Evolutionary conservation across 2,329 filamentous ascomycete species (phyloP).

Genomic region (Claviceps quebecensis): DNA sequence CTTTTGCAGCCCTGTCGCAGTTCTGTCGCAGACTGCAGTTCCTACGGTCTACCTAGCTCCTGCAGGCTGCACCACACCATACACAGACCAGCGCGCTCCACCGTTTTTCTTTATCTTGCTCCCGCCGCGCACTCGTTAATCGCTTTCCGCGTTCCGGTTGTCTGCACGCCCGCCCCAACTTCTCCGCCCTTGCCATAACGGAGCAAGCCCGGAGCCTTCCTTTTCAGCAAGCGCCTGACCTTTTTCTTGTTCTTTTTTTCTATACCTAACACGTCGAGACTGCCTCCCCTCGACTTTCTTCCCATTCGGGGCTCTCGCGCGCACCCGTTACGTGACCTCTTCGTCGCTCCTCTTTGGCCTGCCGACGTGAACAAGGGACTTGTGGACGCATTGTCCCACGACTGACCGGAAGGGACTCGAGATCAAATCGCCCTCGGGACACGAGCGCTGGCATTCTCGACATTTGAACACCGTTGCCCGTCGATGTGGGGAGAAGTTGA

Average conservation of each 20-base stretch:
- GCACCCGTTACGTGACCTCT: background rate
- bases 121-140: background rate
- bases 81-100: background rate
- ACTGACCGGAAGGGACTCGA: background rate
- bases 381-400: background rate
- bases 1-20: background rate
- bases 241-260: background rate
- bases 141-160: background rate
- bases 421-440: background rate
- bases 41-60: background rate
- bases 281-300: background rate
- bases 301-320: too few species aligned
- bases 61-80: background rate
- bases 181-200: background rate
- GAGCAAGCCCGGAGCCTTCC: background rate
- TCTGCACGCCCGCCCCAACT: background rate
- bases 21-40: background rate
- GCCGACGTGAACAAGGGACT: background rate
- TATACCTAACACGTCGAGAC: background rate
- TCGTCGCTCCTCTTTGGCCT: background rate
- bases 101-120: background rate
- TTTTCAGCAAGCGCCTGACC: background rate
- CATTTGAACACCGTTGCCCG: background rate
- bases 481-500: background rate
- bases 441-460: background rate